phyloP scores from a whole-genome alignment of 768 basidiomycete species.

The Xerocomus brunneocitrinus region DNA sequence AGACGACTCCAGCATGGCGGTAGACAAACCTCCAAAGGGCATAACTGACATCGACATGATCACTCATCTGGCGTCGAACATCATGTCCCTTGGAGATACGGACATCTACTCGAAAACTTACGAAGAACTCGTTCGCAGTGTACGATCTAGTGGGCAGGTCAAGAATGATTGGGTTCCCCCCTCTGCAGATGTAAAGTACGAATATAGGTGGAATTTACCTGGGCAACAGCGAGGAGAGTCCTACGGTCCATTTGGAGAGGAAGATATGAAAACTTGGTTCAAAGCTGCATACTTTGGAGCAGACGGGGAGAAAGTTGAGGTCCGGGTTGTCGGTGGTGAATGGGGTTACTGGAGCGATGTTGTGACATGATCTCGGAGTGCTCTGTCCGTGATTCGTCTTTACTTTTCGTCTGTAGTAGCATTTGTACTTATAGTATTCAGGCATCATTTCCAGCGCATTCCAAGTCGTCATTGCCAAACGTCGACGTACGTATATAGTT shows the following conservation, averaged over 20 bases:
- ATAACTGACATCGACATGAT: conserved; percentile 67
- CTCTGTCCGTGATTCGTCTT: neutral
- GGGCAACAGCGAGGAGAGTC: conserved; percentile 46
- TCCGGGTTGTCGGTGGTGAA: conserved; percentile 61
- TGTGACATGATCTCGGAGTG: conserved; percentile 36
- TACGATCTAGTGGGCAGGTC: conserved; percentile 69
- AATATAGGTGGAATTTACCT: conserved; percentile 74
- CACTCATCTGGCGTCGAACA: conserved; percentile 81
- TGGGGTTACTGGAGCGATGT: conserved; percentile 74
- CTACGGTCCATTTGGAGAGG: conserved; percentile 79
- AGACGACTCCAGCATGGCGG: conserved; percentile 40
- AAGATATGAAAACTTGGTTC: conserved; percentile 78
- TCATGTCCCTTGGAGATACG: conserved; percentile 81
- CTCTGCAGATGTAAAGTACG: conserved; percentile 70
- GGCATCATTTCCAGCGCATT: neutral
- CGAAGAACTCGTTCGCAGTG: conserved; percentile 74
- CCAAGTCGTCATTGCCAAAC: neutral
- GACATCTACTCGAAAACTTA: conserved; percentile 86
- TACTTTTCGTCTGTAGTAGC: neutral
- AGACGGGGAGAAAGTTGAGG: conserved; percentile 70
- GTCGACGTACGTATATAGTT: neutral
- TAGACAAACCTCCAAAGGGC: conserved; percentile 41
- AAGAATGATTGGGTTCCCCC: conserved; percentile 68
- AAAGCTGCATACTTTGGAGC: conserved; percentile 78
- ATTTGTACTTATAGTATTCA: conserved; percentile 16